Evolutionary conservation across 2,329 filamentous ascomycete species (phyloP).

Genomic region (Colletotrichum sp.): DNA sequence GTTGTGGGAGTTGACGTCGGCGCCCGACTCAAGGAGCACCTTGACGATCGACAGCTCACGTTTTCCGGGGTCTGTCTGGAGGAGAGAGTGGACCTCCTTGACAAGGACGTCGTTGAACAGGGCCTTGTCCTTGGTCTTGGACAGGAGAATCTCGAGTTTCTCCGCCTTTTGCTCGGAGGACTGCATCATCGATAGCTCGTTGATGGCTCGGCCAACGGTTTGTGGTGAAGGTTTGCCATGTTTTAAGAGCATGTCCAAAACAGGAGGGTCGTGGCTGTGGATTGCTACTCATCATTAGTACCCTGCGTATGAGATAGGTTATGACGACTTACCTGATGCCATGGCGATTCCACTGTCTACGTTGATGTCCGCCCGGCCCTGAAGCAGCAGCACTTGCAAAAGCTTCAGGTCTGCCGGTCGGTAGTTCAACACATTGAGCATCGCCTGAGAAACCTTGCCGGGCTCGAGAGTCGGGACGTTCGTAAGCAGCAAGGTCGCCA

Average conservation of each 20-base stretch:
- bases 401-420: conserved; percentile 56
- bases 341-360: conserved; percentile 48
- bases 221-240: conserved; percentile 49
- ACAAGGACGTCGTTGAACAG: conserved; percentile 51
- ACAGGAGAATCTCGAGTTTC: conserved; percentile 55
- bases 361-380: conserved; percentile 60
- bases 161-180: conserved; percentile 50
- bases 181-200: conserved; percentile 46
- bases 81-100: conserved; percentile 53
- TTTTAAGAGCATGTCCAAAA: conserved; percentile 53
- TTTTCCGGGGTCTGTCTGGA: conserved; percentile 39
- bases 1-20: conserved; percentile 59
- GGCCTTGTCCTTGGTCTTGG: conserved; percentile 45
- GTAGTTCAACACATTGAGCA: conserved; percentile 46
- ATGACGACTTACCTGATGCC: conserved; percentile 32
- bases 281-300: conserved; percentile 34
- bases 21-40: conserved; percentile 53
- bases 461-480: conserved; percentile 49
- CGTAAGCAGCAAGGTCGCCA: conserved; percentile 50
- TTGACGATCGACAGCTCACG: conserved; percentile 50
- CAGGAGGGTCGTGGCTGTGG: conserved; percentile 47
- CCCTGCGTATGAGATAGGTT: background rate
- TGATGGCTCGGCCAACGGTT: conserved; percentile 48
- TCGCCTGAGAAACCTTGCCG: conserved; percentile 45
- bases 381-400: conserved; percentile 51